Base-by-base conservation (phyloP, 148 eudicot genomes). In the Cornus kousa region DNA sequence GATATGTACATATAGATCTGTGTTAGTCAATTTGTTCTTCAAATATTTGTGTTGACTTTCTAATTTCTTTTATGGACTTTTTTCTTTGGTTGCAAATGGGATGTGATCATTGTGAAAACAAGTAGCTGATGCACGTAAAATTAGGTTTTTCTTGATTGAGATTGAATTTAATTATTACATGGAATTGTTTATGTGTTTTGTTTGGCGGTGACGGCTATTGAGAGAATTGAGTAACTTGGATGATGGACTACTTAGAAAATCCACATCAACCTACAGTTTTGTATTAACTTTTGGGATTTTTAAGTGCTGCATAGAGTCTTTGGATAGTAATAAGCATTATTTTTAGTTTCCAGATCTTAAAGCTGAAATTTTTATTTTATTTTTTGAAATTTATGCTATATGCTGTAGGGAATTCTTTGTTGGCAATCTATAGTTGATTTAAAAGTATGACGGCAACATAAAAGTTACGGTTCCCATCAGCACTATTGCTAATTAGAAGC, bases 1-100 rank as follows among this genome's bases (percentile, higher is more conserved):
- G 83, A 62, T 62, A 62, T 62, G 19, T 62, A 62, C 23, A 62
- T 62, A n/a, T 62, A 62, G 22, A 62, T 62, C 59, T 16, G 2
- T 53, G 19, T 12, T 11, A 53, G 59, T 53, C 59, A 53, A 53
- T 53, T 53, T 16, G 59, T 53, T 53, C 19, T 53, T 43, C 48
- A 43, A 43, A 5, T 43, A 43, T 43, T 43, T 43, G 9, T 43
- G 48, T 43, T 43, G 48, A 43, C 48, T 43, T 43, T 43, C 9
- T 43, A 43, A 28, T 28, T 28, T 28, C 28, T 39, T 39, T 43
- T 43, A 43, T 43, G 48, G 37, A 28, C 28, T 35, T 35, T 35
- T 35, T 35, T 35, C 6, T 43, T 43, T 43, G 48, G 48, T 43
- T 6, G 8, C 8, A 53, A 16, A 11, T 53, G 19, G 2, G 14